Evolutionary conservation across 768 basidiomycete genomes (phyloP).

Genomic region (Mycena galopus): DNA sequence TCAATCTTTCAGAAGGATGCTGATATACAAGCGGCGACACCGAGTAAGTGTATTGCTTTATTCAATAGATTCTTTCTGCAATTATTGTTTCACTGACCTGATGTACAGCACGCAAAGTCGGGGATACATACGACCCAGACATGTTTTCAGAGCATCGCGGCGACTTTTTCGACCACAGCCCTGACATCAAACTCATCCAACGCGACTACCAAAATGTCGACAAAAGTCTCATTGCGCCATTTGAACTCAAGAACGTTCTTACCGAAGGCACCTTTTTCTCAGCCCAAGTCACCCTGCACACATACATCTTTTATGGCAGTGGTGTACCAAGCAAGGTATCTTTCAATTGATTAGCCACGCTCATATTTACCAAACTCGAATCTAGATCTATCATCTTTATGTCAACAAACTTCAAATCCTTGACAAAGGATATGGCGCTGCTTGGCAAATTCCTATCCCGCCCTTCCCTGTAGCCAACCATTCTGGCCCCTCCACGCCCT

Average conservation of each 20-base stretch:
- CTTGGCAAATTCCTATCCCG: background rate
- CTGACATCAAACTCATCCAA: background rate
- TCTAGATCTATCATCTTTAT: background rate
- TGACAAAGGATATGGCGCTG: background rate
- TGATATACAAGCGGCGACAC: background rate
- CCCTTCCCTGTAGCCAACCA: background rate
- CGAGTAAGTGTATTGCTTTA: no score
- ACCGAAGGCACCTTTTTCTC: background rate
- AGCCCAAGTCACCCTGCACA: background rate
- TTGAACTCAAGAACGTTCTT: background rate
- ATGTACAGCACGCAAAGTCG: no score
- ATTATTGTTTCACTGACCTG: no score
- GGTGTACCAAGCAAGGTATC: background rate
- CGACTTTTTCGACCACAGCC: background rate
- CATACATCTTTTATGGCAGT: background rate
- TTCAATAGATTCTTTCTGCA: no score
- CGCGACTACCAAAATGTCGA: background rate
- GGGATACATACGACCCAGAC: background rate
- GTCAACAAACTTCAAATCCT: background rate
- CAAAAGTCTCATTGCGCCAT: background rate
- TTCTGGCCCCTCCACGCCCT: no score
- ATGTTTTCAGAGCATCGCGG: background rate
- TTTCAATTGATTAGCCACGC: background rate
- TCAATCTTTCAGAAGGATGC: background rate
- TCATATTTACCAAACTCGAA: background rate